Evolutionary conservation across 768 basidiomycete species (phyloP).

Genomic region (Pulveroboletus ravenelii): DNA sequence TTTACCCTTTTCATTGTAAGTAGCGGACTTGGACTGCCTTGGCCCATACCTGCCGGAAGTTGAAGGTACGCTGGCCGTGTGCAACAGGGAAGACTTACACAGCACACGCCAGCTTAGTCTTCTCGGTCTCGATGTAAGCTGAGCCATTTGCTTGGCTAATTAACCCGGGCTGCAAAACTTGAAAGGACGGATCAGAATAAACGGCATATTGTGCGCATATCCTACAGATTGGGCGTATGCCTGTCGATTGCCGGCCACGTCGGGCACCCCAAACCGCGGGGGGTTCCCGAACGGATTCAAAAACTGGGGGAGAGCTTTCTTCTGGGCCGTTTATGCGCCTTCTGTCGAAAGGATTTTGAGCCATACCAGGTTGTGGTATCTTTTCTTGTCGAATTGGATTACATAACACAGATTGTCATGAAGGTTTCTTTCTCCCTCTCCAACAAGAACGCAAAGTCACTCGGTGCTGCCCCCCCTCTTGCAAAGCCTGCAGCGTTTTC

Average conservation of each 20-base stretch:
- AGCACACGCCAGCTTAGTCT: constrained; percentile 92
- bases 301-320: constrained; percentile 66
- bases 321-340: constrained; percentile 90
- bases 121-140: constrained; percentile 91
- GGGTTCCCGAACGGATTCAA: constrained; percentile 36
- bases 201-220: constrained; percentile 3
- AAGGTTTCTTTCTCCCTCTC: constrained; percentile 87
- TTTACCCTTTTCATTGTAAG: constrained; percentile 83
- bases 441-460: constrained; percentile 49
- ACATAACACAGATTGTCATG: constrained; percentile 41
- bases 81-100: constrained; percentile 55
- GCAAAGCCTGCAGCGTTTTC: constrained; percentile 61
- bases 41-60: constrained; percentile 63
- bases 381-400: constrained; percentile 9
- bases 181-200: constrained; percentile 6
- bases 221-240: constrained; percentile 87
- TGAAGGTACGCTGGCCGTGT: neutral
- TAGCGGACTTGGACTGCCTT: constrained; percentile 71
- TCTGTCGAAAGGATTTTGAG: constrained; percentile 68
- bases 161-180: constrained; percentile 86
- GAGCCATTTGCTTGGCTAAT: constrained; percentile 95
- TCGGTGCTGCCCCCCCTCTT: constrained; percentile 47
- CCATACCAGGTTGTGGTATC: constrained; percentile 32
- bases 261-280: constrained; percentile 31
- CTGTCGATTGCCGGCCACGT: constrained; percentile 48